Evolutionary conservation across 2,329 filamentous ascomycete species (phyloP), one percentile per base, ranked within the genome.

Genomic region (Elsinoe batatas): DNA sequence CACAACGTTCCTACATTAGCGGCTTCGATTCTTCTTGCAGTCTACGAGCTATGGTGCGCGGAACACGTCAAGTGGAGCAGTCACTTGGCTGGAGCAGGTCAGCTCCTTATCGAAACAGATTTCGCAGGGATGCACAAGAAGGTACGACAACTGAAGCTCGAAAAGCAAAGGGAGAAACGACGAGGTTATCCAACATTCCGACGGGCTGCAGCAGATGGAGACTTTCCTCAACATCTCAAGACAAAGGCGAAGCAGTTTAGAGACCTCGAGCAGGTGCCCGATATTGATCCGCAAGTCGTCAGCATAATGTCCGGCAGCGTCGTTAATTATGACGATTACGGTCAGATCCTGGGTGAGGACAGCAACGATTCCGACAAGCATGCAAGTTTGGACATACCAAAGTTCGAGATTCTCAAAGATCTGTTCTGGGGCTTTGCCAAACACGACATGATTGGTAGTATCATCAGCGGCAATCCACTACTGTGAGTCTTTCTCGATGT

Each of bases 11-110:
- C 88, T 1, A 96, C 90, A 0, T 74, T 97, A n/a, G 91, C 91
- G 6, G 90, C 91, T 1, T 90, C 88, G 0, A 75, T 96, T 35
- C 74, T 97, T 6, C 77, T 98, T 6, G 88, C 84, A 0, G 97
- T 90, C 68, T 97, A 95, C 64, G 93, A 97, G 68, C 88, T 96
- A 15, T 93, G 91, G 84, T 87, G 86, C 35, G 91, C 90, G 18
- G 91, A 98, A 62, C 91, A 97, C 64, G 83, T 86, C 56, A 95
- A 95, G 68, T 98, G 93, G 93, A 93, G 88, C 64, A 91, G 87
- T 59, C 93, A 97, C 70, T 75, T 97, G 36, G 82, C 88, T 47
- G 93, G 93, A 11, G 88, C 89, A 8, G 83, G 85, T 38, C 85
- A 91, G 60, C 77, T 97, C 30, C 78, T 97, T 22, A 80, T 81